Evolutionary conservation across 2,329 filamentous ascomycete species (phyloP), one percentile per base, ranked within the genome.

Genomic region (Penicillium sumatraense): DNA sequence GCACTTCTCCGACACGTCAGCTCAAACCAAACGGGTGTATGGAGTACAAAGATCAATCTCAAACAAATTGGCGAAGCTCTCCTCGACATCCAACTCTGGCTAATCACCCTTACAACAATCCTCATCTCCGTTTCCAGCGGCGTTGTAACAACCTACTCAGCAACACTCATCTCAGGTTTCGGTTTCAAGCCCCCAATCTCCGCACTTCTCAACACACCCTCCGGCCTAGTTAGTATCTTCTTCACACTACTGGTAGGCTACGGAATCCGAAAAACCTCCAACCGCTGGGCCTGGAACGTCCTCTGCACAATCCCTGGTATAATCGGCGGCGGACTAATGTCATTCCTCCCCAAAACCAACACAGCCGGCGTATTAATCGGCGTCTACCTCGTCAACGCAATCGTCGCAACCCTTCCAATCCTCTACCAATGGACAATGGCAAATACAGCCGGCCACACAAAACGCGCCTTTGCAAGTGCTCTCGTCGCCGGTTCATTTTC

Each of bases 21-120:
- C 2, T 71, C 72, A 27, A 80, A 81, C 35, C 77, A 82, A 55
- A 83, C 80, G 0, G 81, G 81, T 2, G 77, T 83, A 2, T 78
- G 81, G 60, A 81, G 79, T 62, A 78, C 79, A 45, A 72, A 74
- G 35, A 75, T 83, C 62, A 81, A 83, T 52, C 41, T 64, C 3
- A 65, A 72, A 11, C 81, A 84, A 46, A 71, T 83, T 13, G 59
- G 71, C 42, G 81, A 84, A 66, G 74, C 74, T 6, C 63, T 82
- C 8, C 29, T 54, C 6, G 77, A 82, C 35, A 59, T 75, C 1
- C 80, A 83, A 52, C 73, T 81, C 3, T 80, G 75, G 76, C 63
- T 79, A 10, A 63, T 80, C 21, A 68, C 65, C 10, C 49, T 79
- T 20, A 71, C 52, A 10, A 65, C 62, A 2, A 61, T 65, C 27